phyloP scores from a whole-genome alignment of 257 asterid species.

The Henckelia pumila region DNA sequence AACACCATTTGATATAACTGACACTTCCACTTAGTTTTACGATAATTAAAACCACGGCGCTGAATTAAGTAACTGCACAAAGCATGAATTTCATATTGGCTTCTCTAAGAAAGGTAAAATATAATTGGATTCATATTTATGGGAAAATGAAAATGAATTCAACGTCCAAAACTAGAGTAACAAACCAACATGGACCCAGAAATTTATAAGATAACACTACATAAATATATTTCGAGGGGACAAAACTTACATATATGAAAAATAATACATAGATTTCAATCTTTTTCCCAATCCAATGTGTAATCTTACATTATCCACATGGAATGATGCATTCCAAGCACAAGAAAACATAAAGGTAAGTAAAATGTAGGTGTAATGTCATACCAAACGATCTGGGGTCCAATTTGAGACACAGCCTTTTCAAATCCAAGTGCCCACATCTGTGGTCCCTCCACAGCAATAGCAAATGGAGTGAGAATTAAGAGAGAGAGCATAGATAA shows the following conservation, averaged over 20 bases:
- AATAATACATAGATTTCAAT: no score
- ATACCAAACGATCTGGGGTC: constrained; percentile 92
- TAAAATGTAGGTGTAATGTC: constrained; percentile 21
- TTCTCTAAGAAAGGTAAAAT: neutral
- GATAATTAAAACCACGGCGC: no score
- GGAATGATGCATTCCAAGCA: constrained; percentile 1
- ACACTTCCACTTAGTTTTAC: neutral
- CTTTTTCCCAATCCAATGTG: neutral
- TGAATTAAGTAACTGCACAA: no score
- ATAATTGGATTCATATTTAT: neutral
- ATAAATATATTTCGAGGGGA: neutral
- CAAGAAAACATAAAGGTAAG: constrained; percentile 18
- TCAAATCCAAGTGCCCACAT: constrained; percentile 78
- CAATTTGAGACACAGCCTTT: constrained; percentile 59
- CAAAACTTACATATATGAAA: neutral
- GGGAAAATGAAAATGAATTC: neutral
- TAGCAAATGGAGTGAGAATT: constrained; percentile 85
- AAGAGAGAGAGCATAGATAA: constrained; percentile 76
- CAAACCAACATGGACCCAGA: neutral
- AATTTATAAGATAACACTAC: no score
- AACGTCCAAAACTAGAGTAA: no score
- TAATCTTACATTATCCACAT: neutral
- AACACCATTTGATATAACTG: neutral
- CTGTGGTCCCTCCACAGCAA: constrained; percentile 98
- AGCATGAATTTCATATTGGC: neutral